Base-by-base conservation (phyloP, 345 rosid species). In the Excoecaria cochinchinensis region DNA sequence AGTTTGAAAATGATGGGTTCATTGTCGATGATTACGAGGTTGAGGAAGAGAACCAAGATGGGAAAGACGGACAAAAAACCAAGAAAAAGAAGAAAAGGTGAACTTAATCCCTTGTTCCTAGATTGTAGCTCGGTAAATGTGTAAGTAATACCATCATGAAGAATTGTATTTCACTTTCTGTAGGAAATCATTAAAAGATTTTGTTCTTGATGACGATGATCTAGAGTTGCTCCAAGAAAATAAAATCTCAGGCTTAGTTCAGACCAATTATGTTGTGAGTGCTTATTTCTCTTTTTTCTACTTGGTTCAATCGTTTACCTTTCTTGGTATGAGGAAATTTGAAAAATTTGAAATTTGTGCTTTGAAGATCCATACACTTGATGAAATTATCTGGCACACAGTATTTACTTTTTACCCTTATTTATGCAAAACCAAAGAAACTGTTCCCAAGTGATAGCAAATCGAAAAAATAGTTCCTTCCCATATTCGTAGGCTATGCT, bases 171-270 rank as follows among this genome's bases (percentile, higher is more conserved):
- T 44, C 14, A 21, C 6, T 48, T 50, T 50, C 51, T 12, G 40
- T 50, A 76, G 79, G 51, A 52, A 70, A 56, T 21, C 38, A 50
- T 8, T 19, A 16, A 36, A 67, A 44, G 58, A 73, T 62, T 11
- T 36, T 62, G 69, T 51, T 58, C 78, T 65, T 66, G 78, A 75
- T 66, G 78, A 67, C 13, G 78, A 75, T 67, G 64, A 52, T 25
- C 25, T 53, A 9, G 78, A 66, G 65, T 57, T 75, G 55, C 71
- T 75, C 57, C 72, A 24, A 67, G 72, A 66, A 14, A 75, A 75
- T 52, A 42, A 40, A 59, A 15, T 3, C 21, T 48, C 50, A 15
- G 78, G 78, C 52, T 21, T 58, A 6, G 42, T 46, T 42, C 52
- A 25, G 64, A 11, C 74, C 44, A 58, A 36, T 16, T 12, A 42